Evolutionary conservation across 2,329 filamentous ascomycete genomes (phyloP), one percentile per base, ranked within the genome.

Genomic region (Apiospora sp.): DNA sequence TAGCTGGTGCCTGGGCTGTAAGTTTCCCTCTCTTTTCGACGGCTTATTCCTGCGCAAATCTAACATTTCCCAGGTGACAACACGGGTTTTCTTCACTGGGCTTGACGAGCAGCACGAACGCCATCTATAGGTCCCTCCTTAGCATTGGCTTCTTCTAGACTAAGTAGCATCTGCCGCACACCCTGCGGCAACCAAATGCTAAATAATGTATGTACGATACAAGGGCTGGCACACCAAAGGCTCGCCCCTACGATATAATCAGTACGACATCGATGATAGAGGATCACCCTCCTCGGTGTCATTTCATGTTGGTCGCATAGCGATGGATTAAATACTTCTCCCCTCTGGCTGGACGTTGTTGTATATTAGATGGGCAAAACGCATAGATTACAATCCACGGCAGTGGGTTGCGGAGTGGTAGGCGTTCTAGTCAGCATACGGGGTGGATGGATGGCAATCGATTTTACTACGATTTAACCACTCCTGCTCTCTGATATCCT

Each of bases 1-100:
- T 96, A 75, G 97, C 96, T 71, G 95, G 93, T 76, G 89, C 86
- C 73, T 99, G 97, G 96, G 92, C 95, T 80, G 96, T 99, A 91
- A 85, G 94, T 91, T 68, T 19, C 27, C 27, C 27, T 68, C 8
- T 24, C 10, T 49, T 61, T 67, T 8, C 34, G 44, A 27, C 37
- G 68, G 67, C 44, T 49, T 70, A 69, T 43, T 49, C 19, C 69
- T 10, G 44, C 44, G 49, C 19, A 16, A 70, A 8, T 49, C 67
- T 75, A 72, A 75, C 79, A 80, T 80, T 70, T 70, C 61, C 2
- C 51, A 81, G 80, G 71, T 81, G n/a, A 78, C 79, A 46, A 78
- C 75, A 70, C 74, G 77, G n/a, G 76, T 43, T 7, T 27, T 72
- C 58, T 69, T 74, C 37, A 27, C 68, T 37, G 72, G 48, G 8